phyloP scores from a whole-genome alignment of 495 filamentous ascomycete species.

The Penicillium ochrochloron region DNA sequence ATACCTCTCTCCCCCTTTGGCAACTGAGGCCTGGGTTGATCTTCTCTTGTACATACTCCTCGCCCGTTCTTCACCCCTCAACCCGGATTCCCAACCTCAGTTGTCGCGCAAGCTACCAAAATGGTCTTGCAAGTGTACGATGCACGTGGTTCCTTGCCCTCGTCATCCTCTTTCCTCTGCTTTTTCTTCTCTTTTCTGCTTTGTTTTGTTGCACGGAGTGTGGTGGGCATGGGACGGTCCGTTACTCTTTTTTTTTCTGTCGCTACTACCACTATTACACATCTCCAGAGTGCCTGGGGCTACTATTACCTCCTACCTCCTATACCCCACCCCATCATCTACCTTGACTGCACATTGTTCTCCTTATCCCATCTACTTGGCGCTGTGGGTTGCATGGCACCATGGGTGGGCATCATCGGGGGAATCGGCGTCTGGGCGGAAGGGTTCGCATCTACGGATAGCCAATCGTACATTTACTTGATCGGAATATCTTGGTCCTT shows the following conservation, averaged over 20 bases:
- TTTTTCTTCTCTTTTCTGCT: conserved; percentile 17
- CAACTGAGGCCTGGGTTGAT: conserved; percentile 17
- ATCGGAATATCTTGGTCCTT: conserved; percentile 9
- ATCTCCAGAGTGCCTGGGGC: neutral
- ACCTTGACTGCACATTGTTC: conserved; percentile 19
- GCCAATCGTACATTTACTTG: conserved; percentile 29
- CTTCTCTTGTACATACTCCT: conserved; percentile 24
- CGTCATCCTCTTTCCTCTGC: conserved; percentile 26
- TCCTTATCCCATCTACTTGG: conserved; percentile 18
- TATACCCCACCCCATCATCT: neutral
- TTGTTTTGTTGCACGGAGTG: conserved; percentile 42
- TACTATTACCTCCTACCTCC: conserved; percentile 3
- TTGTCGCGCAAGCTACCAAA: conserved; percentile 24
- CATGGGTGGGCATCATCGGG: conserved; percentile 12
- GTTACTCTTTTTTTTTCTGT: conserved; percentile 25
- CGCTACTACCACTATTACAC: conserved; percentile 1
- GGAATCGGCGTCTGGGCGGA: conserved; percentile 27
- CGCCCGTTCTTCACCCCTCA: neutral
- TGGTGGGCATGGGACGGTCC: conserved; percentile 42
- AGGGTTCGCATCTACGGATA: conserved; percentile 29
- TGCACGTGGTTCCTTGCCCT: conserved; percentile 37
- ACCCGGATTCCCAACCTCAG: conserved; percentile 18
- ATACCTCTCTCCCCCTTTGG: conserved; percentile 5
- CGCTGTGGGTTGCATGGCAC: conserved; percentile 16
- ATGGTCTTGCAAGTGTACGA: conserved; percentile 41